phyloP scores from a whole-genome alignment of 345 rosid genomes.

The Cardamine occulta region DNA sequence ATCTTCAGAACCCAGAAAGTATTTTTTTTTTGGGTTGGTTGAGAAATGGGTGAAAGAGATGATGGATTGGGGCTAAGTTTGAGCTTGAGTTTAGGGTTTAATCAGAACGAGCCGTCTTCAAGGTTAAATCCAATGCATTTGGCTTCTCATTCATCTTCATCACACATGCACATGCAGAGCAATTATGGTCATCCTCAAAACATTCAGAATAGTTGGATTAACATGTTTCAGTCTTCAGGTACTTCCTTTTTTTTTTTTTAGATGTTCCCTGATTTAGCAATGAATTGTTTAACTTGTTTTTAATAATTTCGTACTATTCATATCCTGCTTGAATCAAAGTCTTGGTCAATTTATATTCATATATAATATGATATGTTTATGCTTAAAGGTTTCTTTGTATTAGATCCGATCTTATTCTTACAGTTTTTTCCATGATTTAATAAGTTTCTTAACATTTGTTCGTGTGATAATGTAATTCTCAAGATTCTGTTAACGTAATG shows the following conservation, averaged over 20 bases:
- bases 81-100: constrained; percentile 47
- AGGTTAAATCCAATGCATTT: constrained; percentile 52
- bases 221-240: constrained; percentile 64
- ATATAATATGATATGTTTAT: too few relatives aligned
- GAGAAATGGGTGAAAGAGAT: constrained; percentile 61
- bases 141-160: constrained; percentile 42
- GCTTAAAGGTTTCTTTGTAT: background rate
- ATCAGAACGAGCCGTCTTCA: constrained; percentile 44
- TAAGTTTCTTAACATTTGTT: background rate
- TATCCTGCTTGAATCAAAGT: background rate
- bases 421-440: background rate
- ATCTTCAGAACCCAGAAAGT: constrained; percentile 5
- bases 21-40: constrained; percentile 5
- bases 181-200: constrained; percentile 30
- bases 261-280: background rate
- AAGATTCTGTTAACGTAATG: background rate
- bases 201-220: constrained; percentile 50
- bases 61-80: constrained; percentile 65
- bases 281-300: background rate
- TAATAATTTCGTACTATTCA: background rate
- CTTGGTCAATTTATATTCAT: background rate
- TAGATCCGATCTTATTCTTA: constrained; percentile 4
- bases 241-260: background rate
- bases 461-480: background rate
- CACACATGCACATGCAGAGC: constrained; percentile 44